These are phyloP conservation scores for Trypanosoma vivax DNA, from an alignment of 208 protist species.

Conservation along the genomic window DNA sequence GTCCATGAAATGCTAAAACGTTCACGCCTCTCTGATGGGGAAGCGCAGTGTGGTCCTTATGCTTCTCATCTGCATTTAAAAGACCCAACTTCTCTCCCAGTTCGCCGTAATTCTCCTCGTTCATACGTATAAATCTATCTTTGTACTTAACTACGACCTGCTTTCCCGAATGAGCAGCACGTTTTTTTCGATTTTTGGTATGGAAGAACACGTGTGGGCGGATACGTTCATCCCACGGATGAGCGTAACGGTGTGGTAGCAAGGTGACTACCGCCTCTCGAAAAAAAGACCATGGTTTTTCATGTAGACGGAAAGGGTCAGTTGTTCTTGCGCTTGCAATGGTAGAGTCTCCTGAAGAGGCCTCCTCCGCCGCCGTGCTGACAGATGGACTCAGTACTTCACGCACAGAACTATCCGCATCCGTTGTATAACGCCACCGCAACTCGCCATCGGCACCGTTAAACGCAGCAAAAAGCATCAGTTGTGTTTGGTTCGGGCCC, in stretches of 20 bases:
- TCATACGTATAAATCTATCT: conserved; percentile 57
- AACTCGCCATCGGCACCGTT: conserved; percentile 54
- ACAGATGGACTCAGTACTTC: conserved; percentile 46
- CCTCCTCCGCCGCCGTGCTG: neutral
- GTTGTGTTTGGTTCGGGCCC: conserved; percentile 21
- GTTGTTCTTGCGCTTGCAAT: neutral
- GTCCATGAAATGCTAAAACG: conserved; percentile 78
- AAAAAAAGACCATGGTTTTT: conserved; percentile 74
- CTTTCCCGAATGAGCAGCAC: conserved; percentile 19
- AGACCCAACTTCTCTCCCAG: conserved; percentile 48
- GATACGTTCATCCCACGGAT: conserved; percentile 76
- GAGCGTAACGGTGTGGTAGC: conserved; percentile 76
- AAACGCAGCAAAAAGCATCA: conserved; percentile 68
- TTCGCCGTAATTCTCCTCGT: conserved; percentile 60
- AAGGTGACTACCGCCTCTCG: conserved; percentile 68
- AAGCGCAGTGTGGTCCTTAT: conserved; percentile 2
- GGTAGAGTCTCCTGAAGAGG: neutral
- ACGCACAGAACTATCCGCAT: conserved; percentile 57
- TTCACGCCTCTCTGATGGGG: conserved; percentile 31
- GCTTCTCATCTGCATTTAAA: conserved; percentile 5
- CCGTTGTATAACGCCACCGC: conserved; percentile 72
- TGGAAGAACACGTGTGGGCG: conserved; percentile 64
- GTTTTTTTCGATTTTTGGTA: conserved; percentile 30
- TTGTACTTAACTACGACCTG: conserved; percentile 46
- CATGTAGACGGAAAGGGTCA: conserved; percentile 24